phyloP scores from a whole-genome alignment of 495 filamentous ascomycete species.

The Penicillium alfredii region DNA sequence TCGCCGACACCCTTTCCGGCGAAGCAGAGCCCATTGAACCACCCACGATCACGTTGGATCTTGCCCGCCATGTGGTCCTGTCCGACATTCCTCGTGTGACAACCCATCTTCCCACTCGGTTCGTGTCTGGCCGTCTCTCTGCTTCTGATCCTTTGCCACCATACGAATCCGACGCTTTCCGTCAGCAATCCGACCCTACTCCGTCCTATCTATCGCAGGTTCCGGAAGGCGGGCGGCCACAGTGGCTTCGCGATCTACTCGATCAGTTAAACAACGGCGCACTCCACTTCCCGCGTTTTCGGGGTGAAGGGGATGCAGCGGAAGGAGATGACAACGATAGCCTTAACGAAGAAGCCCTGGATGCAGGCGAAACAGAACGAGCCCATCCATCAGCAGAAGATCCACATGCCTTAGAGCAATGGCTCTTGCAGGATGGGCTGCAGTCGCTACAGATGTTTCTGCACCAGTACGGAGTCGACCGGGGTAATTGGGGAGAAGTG shows the following conservation, averaged over 20 bases:
- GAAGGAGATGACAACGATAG: slow-evolving; percentile 10
- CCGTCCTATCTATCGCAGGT: slow-evolving; percentile 32
- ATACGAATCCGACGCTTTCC: slow-evolving; percentile 38
- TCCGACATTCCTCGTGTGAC: slow-evolving; percentile 57
- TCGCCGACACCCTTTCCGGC: slow-evolving; percentile 51
- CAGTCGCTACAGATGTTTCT: slow-evolving; percentile 33
- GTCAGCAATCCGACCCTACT: slow-evolving; percentile 34
- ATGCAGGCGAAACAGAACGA: slow-evolving; percentile 4
- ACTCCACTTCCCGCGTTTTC: slow-evolving; percentile 22
- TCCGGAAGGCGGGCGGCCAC: slow-evolving; percentile 29
- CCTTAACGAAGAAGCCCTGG: slow-evolving; percentile 9
- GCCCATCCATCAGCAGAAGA: slow-evolving; percentile 23
- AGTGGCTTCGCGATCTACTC: slow-evolving; percentile 40
- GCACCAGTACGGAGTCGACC: slow-evolving; percentile 38
- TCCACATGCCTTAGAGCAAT: slow-evolving; percentile 31
- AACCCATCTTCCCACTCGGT: slow-evolving; percentile 37
- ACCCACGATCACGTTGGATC: slow-evolving; percentile 51
- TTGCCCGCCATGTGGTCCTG: slow-evolving; percentile 75
- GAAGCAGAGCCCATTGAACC: slow-evolving; percentile 34
- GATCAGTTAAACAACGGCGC: slow-evolving; percentile 32
- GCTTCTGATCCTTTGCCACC: slow-evolving; percentile 43
- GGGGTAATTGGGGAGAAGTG: slow-evolving; percentile 41
- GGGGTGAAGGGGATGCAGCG: slow-evolving; percentile 11
- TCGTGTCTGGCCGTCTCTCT: slow-evolving; percentile 38
- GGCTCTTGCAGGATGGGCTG: slow-evolving; percentile 34